phyloP scores from a whole-genome alignment of 495 filamentous ascomycete genomes.

The Lichenothelia convexa region DNA sequence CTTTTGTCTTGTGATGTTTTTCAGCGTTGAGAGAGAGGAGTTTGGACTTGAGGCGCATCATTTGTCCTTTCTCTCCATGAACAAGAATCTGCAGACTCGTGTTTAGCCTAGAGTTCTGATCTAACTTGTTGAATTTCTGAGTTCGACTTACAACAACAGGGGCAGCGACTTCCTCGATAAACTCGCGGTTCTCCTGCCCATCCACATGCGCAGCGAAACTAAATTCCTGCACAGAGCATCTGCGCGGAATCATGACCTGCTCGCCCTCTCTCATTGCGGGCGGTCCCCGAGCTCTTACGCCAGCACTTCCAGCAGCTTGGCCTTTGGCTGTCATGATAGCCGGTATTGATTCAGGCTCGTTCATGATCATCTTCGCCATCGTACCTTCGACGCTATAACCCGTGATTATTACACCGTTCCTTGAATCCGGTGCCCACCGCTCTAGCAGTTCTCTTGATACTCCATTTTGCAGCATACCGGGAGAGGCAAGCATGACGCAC shows the following conservation, averaged over 20 bases:
- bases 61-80: conserved; percentile 92
- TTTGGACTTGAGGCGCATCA: conserved; percentile 92
- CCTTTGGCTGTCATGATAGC: conserved; percentile 64
- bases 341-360: conserved; percentile 81
- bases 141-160: conserved; percentile 66
- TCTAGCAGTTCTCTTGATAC: conserved; percentile 84
- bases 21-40: conserved; percentile 74
- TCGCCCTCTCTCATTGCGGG: conserved; percentile 28
- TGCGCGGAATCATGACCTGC: conserved; percentile 77
- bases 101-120: conserved; percentile 13
- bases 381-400: conserved; percentile 97
- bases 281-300: conserved; percentile 34
- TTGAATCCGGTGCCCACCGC: conserved; percentile 84
- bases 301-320: conserved; percentile 29
- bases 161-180: conserved; percentile 81
- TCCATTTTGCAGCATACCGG: conserved; percentile 94
- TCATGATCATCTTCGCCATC: conserved; percentile 88
- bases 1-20: conserved; percentile 64
- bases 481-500: conserved; percentile 92
- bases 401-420: conserved; percentile 92
- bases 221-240: conserved; percentile 81
- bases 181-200: conserved; percentile 83
- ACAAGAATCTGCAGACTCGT: conserved; percentile 53
- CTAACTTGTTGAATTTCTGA: not conserved
- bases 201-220: conserved; percentile 95